Base-by-base conservation (phyloP, 164 flowering plant genomes). In the Brasenia schreberi region DNA sequence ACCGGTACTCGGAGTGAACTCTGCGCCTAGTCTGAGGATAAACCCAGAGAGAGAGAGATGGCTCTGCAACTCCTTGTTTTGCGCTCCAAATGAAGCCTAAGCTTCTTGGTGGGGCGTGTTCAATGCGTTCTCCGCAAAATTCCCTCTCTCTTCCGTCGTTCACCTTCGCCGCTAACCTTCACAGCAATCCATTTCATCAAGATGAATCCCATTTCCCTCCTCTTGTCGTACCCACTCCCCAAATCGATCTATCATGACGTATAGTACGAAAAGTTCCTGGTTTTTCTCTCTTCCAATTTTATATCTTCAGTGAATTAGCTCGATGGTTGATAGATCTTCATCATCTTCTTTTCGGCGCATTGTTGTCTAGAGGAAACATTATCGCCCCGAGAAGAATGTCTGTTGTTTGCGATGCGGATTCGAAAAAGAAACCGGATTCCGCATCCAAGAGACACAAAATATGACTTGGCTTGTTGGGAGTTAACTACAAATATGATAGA, bases 361-460 rank as follows among this genome's bases (percentile, higher is more conserved):
- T 80, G 62, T 72, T 85, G 2, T 42, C 84, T 76, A 70, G 73
- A 71, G 66, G 68, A 10, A 65, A 72, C 9, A 75, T 74, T 72
- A 80, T 70, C 79, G 77, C 82, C 6, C 64, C 19, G 5, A 72
- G 87, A 49, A 74, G 63, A 19, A 78, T 81, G 5, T 7, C 43
- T 14, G 76, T 94, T 66, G 96, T 88, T 16, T 92, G 96, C 52
- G 96, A 86, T 74, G 96, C 84, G 1, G 79, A 84, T 60, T 79
- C 90, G 0, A 67, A 12, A 63, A 85, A 81, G 70, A 92, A 86
- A 66, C 78, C 87, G 0, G 96, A 90, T 77, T 91, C 96, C 0
- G 97, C 96, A 56, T 90, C 75, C 1, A 94, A 94, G 79, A 85
- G 97, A 76, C 27, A 23, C 27, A 0, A 23, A 23, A 23, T 2